Conservation (phyloP, 1,284 basidiomycete species). For the Sparassis latifolia region DNA sequence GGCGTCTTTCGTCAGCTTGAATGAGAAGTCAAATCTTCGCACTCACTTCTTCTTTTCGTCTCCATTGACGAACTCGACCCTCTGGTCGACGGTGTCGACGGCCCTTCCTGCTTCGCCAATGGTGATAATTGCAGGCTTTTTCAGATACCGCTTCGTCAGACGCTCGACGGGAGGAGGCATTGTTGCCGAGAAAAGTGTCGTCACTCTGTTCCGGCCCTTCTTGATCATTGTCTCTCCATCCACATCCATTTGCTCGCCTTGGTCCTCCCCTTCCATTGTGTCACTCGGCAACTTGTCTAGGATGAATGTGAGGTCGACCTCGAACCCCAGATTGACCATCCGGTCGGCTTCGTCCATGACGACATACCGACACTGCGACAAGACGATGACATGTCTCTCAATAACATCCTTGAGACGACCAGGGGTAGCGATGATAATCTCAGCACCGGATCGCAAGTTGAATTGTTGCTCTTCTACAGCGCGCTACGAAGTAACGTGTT, state of each 20-base stretch:
- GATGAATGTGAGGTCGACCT: constrained; percentile 91
- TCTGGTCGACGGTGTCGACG: constrained; percentile 96
- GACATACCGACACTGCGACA: constrained; percentile 95
- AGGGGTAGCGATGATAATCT: constrained; percentile 98
- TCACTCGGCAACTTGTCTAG: constrained; percentile 87
- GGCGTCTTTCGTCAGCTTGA: constrained; percentile 9
- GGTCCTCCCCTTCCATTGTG: constrained; percentile 80
- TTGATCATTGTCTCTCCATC: constrained; percentile 57
- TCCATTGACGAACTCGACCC: constrained; percentile 87
- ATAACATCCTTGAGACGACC: constrained; percentile 97
- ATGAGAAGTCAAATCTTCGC: background rate
- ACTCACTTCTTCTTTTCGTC: constrained; percentile 93
- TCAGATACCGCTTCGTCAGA: constrained; percentile 89
- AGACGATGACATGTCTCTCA: constrained; percentile 90
- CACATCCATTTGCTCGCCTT: constrained; percentile 58
- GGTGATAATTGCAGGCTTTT: constrained; percentile 89
- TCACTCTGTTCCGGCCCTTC: constrained; percentile 79
- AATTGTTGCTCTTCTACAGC: constrained; percentile 96
- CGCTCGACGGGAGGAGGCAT: constrained; percentile 97
- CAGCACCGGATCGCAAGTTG: constrained; percentile 90
- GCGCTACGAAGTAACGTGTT: constrained; percentile 37
- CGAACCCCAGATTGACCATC: constrained; percentile 98
- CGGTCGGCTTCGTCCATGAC: constrained; percentile 99
- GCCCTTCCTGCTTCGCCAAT: constrained; percentile 97
- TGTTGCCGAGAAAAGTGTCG: constrained; percentile 94